Evolutionary conservation across 495 filamentous ascomycete genomes (phyloP).

Genomic region (Lophium mytilinum): DNA sequence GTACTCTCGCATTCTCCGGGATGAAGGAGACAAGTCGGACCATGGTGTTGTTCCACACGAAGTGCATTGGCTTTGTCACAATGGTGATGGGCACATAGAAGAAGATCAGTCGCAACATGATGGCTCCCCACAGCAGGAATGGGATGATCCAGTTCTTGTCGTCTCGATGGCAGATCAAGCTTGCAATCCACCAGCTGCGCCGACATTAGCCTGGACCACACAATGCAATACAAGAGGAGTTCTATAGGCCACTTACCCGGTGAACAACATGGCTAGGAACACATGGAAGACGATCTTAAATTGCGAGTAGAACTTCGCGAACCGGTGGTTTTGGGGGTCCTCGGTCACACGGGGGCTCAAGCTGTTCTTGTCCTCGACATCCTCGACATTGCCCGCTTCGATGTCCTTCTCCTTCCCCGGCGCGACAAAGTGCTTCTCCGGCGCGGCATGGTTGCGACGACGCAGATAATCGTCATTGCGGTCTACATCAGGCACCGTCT

Average conservation of each 20-base stretch:
- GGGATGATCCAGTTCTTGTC: slow-evolving; percentile 78
- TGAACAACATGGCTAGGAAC: slow-evolving; percentile 49
- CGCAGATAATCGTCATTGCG: slow-evolving; percentile 35
- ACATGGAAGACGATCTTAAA: slow-evolving; percentile 42
- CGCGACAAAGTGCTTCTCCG: not conserved
- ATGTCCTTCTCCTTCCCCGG: slow-evolving; percentile 13
- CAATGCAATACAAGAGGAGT: not conserved
- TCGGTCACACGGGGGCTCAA: slow-evolving; percentile 31
- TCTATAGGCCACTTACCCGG: slow-evolving; percentile 42
- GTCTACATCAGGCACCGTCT: slow-evolving; percentile 37
- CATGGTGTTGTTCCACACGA: slow-evolving; percentile 57
- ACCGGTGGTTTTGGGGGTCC: slow-evolving; percentile 26
- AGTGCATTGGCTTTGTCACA: slow-evolving; percentile 55
- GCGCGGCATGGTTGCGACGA: slow-evolving; percentile 33
- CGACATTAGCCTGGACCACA: not conserved
- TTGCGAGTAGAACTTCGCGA: slow-evolving; percentile 34
- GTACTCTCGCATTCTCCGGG: slow-evolving; percentile 54
- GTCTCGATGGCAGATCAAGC: slow-evolving; percentile 61
- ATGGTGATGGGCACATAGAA: slow-evolving; percentile 62
- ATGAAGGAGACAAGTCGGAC: slow-evolving; percentile 44
- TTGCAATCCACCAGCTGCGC: slow-evolving; percentile 78
- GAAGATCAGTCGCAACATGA: slow-evolving; percentile 65
- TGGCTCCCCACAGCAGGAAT: slow-evolving; percentile 70
- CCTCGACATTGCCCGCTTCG: slow-evolving; percentile 28
- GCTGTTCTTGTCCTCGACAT: slow-evolving; percentile 36